Evolutionary conservation across 2,329 filamentous ascomycete genomes (phyloP), one percentile per base, ranked within the genome.

Genomic region (Ophiostoma sp.): DNA sequence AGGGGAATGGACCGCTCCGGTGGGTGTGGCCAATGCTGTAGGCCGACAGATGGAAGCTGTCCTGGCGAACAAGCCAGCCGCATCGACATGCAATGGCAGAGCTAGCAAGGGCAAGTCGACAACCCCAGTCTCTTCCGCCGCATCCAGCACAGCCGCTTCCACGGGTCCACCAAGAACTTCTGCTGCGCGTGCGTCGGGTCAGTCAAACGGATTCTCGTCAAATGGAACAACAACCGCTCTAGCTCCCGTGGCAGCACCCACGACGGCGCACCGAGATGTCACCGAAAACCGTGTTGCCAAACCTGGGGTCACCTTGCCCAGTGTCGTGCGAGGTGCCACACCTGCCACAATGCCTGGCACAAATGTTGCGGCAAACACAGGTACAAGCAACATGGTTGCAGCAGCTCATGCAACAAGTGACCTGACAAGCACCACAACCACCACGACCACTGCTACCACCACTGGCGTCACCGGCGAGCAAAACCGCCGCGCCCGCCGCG

Each of bases 401-500:
- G 63, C 48, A 28, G 25, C 31, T 17, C 25, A 55, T 36, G 36
- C 25, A 25, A 8, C 36, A 17, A n/a, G n/a, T 28, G 70, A 70
- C 22, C 31, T 31, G n/a, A 17, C 31, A 3, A 68, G 22, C 9
- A 42, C 19, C 4, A 36, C 33, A 15, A 48, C 42, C 42, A 48
- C 15, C 4, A 36, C 33, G 42, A 48, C 42, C 42, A 48, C 15
- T 15, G 9, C 39, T 19, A 48, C 42, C 42, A 48, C 42, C 11
- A 48, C 12, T 48, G 42, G 22, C 9, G 36, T 19, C 3, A 72
- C 19, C 19, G 36, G 45, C 33, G 75, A 73, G 3, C 55, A 75
- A 25, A 71, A 4, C 28, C 74, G 76, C 5, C 75, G 76, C 9
- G 73, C 74, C 12, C 76, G 76, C 9, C 75, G 76, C 6, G 75